These are phyloP conservation scores for Diospyros lotus DNA, from an alignment of 148 eudicot species.

Conservation along the genomic window DNA sequence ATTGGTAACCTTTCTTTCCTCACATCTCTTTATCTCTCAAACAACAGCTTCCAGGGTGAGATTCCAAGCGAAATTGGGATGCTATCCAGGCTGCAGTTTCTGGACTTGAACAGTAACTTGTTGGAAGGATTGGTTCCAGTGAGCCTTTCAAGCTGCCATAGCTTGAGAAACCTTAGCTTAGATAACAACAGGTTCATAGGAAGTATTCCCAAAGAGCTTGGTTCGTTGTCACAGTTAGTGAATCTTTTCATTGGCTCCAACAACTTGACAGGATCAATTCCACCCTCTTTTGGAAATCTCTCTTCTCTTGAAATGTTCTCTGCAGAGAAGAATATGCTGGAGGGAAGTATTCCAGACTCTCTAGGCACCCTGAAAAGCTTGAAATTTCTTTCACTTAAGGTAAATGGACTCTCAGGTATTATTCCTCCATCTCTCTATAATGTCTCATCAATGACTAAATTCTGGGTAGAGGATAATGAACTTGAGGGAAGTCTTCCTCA, in stretches of 20 bases:
- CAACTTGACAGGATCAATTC: conserved; percentile 29
- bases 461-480: conserved; percentile 9
- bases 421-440: conserved; percentile 27
- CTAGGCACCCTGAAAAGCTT: conserved; percentile 20
- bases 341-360: conserved; percentile 23
- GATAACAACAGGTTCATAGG: conserved; percentile 23
- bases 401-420: conserved; percentile 20
- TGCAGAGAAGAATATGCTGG: conserved; percentile 13
- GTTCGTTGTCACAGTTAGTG: conserved; percentile 16
- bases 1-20: conserved; percentile 42
- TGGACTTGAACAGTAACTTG: conserved; percentile 18
- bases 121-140: conserved; percentile 27
- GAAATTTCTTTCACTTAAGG: background rate
- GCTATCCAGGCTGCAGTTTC: conserved; percentile 12
- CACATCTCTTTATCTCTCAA: background rate
- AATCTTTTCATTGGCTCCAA: conserved; percentile 13
- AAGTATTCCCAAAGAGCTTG: conserved; percentile 22
- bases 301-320: conserved; percentile 18
- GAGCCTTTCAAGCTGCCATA: conserved; percentile 22
- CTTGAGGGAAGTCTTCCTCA: conserved; percentile 26
- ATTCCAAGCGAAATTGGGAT: conserved; percentile 34
- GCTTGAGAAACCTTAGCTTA: conserved; percentile 15
- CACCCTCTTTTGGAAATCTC: conserved; percentile 29
- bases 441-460: conserved; percentile 6
- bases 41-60: conserved; percentile 26